Evolutionary conservation across 345 rosid genomes (phyloP).

Genomic region (Syzygium aqueum): DNA sequence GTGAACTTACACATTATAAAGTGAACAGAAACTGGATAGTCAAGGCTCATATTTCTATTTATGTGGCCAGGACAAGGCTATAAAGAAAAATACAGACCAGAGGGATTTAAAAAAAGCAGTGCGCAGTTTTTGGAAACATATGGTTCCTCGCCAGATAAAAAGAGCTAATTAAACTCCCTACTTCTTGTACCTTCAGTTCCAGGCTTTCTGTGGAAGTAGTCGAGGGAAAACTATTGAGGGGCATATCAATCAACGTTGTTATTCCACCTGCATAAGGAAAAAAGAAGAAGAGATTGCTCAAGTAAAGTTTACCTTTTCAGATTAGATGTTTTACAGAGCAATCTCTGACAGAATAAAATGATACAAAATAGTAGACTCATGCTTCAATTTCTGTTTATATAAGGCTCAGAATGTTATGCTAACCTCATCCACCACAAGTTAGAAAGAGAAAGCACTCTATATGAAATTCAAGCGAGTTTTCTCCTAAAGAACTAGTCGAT

Average conservation of each 20-base stretch:
- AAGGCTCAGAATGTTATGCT: not conserved
- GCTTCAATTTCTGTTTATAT: not conserved
- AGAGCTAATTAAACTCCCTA: not conserved
- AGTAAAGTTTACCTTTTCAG: not conserved
- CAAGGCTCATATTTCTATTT: not conserved
- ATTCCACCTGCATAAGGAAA: slow-evolving; percentile 53
- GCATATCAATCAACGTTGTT: slow-evolving; percentile 90
- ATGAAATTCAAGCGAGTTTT: not conserved
- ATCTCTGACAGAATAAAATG: not conserved
- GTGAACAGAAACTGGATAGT: not conserved
- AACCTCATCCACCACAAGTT: not conserved
- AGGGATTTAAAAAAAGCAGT: not conserved
- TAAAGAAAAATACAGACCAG: not conserved
- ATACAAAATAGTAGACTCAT: not conserved
- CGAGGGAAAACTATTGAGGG: slow-evolving; percentile 71
- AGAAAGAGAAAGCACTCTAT: not conserved
- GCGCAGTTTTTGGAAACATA: not conserved
- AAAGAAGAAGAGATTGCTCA: not conserved
- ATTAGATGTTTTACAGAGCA: not conserved
- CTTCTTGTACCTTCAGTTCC: slow-evolving; percentile 55
- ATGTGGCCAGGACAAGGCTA: not conserved
- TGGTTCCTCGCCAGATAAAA: not conserved
- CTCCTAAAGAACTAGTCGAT: not conserved
- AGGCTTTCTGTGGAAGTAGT: slow-evolving; percentile 75
- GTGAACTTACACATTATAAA: not conserved